Base-by-base conservation (phyloP, 257 asterid species). In the Ocimum tenuiflorum region DNA sequence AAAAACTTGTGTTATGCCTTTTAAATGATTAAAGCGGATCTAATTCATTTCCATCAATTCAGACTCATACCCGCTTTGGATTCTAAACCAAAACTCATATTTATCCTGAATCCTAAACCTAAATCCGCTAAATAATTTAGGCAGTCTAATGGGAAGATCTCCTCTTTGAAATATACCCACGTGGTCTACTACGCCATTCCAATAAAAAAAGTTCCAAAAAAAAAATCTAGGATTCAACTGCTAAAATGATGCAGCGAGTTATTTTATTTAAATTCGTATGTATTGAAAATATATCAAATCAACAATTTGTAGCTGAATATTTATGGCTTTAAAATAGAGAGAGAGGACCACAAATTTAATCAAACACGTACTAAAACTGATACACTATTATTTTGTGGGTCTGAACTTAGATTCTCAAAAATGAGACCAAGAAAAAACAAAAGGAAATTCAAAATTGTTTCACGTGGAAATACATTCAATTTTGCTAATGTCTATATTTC, bases 401-500 rank as follows among this genome's bases (percentile, higher is more conserved):
- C 83, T 73, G 17, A 17, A 19, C 8, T 41, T n/a, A n/a, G n/a
- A n/a, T n/a, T 49, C 31, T 48, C 55, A 35, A 59, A 19, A 18
- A 27, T n/a, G n/a, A n/a, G n/a, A n/a, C n/a, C 63, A 9, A 7
- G 46, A 49, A 59, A 18, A 13, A 80, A 78, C 78, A 75, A 60
- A 15, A 35, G n/a, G 71, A 58, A 39, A 51, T 64, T 60, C 52
- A 67, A 68, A 47, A 60, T 74, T 78, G 77, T 78, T 74, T 67
- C 67, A 56, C 77, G 23, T 67, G 73, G 3, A 42, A 41, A 20
- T 13, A 8, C 61, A 50, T 42, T 17, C 24, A 60, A 23, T 60
- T 61, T 46, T 23, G 42, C 46, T 23, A 9, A 59, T 38, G 68
- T 50, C 69, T 7, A 43, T 29, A 67, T 67, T 53, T n/a, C n/a